These are phyloP conservation scores for Trichoderma brevicompactum DNA, from an alignment of 2,329 filamentous ascomycete genomes.

Conservation along the genomic window DNA sequence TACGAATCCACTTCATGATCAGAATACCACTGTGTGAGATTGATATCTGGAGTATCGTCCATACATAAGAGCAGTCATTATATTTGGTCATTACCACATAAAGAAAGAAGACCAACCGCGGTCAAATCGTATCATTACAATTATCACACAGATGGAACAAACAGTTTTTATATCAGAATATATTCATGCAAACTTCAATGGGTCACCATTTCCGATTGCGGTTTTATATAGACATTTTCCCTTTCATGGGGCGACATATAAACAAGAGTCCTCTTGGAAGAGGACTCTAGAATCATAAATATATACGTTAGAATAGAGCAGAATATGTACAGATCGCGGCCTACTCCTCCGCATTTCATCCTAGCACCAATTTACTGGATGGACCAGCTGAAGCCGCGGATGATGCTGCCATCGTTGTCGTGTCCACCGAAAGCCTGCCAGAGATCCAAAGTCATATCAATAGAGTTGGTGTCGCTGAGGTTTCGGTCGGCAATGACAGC, in stretches of 20 bases:
- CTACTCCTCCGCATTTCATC: not conserved
- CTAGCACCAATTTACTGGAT: not conserved
- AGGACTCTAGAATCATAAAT: not conserved
- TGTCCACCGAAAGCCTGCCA: slow-evolving; percentile 28
- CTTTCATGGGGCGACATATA: not conserved
- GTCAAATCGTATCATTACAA: too few relatives aligned
- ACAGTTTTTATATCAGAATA: too few relatives aligned
- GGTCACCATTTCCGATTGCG: not conserved
- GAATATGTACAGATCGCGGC: slow-evolving; percentile 14
- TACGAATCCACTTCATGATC: too few relatives aligned
- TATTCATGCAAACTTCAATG: not conserved
- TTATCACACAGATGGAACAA: too few relatives aligned
- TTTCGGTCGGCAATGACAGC: slow-evolving; percentile 29
- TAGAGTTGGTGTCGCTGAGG: slow-evolving; percentile 19
- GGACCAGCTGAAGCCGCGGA: slow-evolving; percentile 12
- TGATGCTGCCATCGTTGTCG: slow-evolving; percentile 22
- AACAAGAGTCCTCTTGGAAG: not conserved
- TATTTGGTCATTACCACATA: too few relatives aligned
- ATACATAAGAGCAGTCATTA: too few relatives aligned
- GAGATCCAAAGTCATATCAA: slow-evolving; percentile 28
- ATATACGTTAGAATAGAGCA: slow-evolving; percentile 20
- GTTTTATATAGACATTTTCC: not conserved
- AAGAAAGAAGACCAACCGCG: too few relatives aligned
- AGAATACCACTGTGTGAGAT: too few relatives aligned
- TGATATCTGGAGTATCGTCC: too few relatives aligned